Evolutionary conservation across 176 grass and related monocot species (phyloP).

Genomic region (Tillandsia leiboldiana): DNA sequence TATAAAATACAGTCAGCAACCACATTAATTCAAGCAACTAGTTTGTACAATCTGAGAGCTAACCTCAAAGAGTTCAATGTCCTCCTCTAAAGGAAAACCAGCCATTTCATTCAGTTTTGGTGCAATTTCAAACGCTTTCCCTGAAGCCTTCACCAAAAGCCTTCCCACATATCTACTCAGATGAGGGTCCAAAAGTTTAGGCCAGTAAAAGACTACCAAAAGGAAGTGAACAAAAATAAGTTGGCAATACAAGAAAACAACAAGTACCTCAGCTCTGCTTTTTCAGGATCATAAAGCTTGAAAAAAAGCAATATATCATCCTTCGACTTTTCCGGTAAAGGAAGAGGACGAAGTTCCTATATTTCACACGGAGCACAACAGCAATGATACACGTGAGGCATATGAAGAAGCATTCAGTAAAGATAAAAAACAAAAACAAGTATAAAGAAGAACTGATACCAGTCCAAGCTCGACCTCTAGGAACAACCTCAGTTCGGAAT

Average conservation of each 20-base stretch:
- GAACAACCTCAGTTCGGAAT: slow-evolving; percentile 73
- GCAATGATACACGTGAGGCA: neutral
- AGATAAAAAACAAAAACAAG: neutral
- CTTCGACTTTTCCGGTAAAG: slow-evolving; percentile 63
- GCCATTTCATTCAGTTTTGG: slow-evolving; percentile 81
- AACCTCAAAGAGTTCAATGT: slow-evolving; percentile 96
- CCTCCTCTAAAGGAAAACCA: slow-evolving; percentile 70
- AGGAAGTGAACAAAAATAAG: slow-evolving; percentile 14
- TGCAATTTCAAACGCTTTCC: slow-evolving; percentile 69
- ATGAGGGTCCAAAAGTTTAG: slow-evolving; percentile 5
- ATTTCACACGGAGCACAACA: slow-evolving; percentile 4
- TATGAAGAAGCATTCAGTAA: neutral
- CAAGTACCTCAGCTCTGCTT: slow-evolving; percentile 70
- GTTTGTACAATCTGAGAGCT: slow-evolving; percentile 6
- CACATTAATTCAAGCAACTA: neutral
- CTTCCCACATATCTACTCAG: slow-evolving; percentile 82
- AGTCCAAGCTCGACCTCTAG: slow-evolving; percentile 79
- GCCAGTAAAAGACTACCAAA: slow-evolving; percentile 13
- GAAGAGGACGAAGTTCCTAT: slow-evolving; percentile 63
- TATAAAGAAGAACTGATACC: slow-evolving; percentile 23
- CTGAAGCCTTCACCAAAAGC: slow-evolving; percentile 72
- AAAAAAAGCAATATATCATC: slow-evolving; percentile 98
- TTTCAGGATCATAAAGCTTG: slow-evolving; percentile 98
- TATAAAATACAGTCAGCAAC: neutral
- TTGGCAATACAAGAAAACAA: neutral